These are phyloP conservation scores for Carex pumila DNA, from an alignment of 176 grass and related monocot genomes.

Conservation along the genomic window DNA sequence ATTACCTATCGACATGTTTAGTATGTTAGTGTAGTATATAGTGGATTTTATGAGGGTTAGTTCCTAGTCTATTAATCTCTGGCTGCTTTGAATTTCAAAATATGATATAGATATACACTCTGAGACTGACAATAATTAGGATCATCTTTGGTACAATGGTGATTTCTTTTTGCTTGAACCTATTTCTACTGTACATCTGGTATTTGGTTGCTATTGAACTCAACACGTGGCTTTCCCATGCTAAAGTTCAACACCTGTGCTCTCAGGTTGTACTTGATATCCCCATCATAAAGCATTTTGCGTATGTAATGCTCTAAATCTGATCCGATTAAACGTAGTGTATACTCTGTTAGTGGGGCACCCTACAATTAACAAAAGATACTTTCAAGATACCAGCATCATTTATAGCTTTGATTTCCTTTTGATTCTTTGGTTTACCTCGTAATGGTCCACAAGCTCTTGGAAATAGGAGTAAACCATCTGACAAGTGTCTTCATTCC, in stretches of 20 bases:
- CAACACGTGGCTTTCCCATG: slow-evolving; percentile 87
- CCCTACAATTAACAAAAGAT: slow-evolving; percentile 37
- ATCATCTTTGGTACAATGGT: slow-evolving; percentile 2
- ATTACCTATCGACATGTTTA: not conserved
- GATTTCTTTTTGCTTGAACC: slow-evolving; percentile 1
- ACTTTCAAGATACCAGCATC: not conserved
- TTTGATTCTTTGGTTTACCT: slow-evolving; percentile 34
- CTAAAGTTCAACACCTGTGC: slow-evolving; percentile 81
- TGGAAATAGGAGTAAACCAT: slow-evolving; percentile 84
- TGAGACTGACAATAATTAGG: slow-evolving; percentile 8
- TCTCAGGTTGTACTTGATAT: slow-evolving; percentile 97
- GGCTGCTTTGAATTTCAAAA: not conserved
- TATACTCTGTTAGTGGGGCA: slow-evolving; percentile 73
- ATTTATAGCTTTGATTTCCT: not conserved
- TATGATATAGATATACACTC: not conserved
- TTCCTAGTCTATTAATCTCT: not conserved
- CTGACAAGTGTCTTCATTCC: slow-evolving; percentile 70
- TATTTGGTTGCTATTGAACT: slow-evolving; percentile 79
- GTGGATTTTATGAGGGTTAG: not conserved
- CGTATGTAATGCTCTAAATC: slow-evolving; percentile 92
- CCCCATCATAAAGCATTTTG: slow-evolving; percentile 75
- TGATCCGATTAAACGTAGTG: slow-evolving; percentile 71
- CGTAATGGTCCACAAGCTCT: slow-evolving; percentile 85
- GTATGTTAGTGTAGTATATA: not conserved
- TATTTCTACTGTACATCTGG: slow-evolving; percentile 36